Conservation (phyloP, 352 stramenopile genomes). For the Aphanomyces euteiches region DNA sequence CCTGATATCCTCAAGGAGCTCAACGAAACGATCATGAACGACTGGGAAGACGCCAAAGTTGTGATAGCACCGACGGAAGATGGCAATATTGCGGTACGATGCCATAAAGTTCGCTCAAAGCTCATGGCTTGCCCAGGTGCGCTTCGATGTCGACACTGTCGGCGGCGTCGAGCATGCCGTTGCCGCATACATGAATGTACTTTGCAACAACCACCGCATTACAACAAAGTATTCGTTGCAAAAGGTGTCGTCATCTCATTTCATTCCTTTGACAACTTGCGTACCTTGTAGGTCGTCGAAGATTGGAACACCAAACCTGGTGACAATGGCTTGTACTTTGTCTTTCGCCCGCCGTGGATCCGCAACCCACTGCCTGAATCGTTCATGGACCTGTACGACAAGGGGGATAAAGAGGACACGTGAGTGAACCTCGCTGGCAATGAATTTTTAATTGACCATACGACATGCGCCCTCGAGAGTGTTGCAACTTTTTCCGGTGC, state of each 20-base stretch:
- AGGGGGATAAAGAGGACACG: not conserved
- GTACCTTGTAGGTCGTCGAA: conserved; percentile 46
- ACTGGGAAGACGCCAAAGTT: conserved; percentile 63
- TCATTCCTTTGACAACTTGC: not conserved
- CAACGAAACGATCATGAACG: conserved; percentile 48
- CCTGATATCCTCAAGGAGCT: conserved; percentile 73
- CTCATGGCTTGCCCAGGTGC: conserved; percentile 8
- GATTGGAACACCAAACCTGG: conserved; percentile 72
- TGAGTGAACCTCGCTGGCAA: not conserved
- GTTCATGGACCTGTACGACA: conserved; percentile 6
- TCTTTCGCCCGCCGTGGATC: conserved; percentile 55
- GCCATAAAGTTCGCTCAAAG: conserved; percentile 42
- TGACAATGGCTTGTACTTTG: conserved; percentile 58
- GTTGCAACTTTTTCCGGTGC: too few relatives aligned
- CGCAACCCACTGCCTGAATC: conserved; percentile 23
- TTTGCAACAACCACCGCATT: conserved; percentile 60
- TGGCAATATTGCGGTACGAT: conserved; percentile 58
- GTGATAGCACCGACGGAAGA: conserved; percentile 52
- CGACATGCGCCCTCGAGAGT: too few relatives aligned
- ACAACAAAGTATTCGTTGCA: conserved; percentile 68
- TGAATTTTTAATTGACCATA: too few relatives aligned
- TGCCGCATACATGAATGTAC: conserved; percentile 81
- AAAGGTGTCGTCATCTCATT: conserved; percentile 32
- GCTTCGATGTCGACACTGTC: conserved; percentile 29
- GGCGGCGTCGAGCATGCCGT: conserved; percentile 45